A percentile compares a stretch with the other conserved stretches of the same genome.
Evolutionary conservation across 2,329 filamentous ascomycete genomes (phyloP).

Genomic region (Intubia oerlemansii): DNA sequence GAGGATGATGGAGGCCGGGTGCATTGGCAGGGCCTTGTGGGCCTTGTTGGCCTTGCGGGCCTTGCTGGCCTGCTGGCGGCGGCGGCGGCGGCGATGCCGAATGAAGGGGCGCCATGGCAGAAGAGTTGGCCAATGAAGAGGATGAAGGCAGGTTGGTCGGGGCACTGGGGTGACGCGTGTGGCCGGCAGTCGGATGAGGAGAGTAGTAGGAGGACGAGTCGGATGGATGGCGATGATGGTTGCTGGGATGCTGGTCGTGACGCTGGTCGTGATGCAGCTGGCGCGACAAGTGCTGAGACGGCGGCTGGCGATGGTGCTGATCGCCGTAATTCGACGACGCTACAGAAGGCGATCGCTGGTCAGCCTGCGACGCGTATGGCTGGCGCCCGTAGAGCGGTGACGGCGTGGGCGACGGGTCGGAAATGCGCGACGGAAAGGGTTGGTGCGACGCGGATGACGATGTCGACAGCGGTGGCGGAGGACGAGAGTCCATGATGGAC

Average conservation of each 20-base stretch:
- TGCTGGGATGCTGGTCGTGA: neutral
- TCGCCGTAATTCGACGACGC: slow-evolving; percentile 11
- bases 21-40: neutral
- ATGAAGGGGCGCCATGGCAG: slow-evolving; percentile 23
- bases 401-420: no score
- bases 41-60: no score
- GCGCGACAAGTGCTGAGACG: slow-evolving; percentile 4
- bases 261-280: slow-evolving; percentile 1
- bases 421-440: slow-evolving; percentile 14
- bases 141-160: slow-evolving; percentile 18
- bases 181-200: neutral
- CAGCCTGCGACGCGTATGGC: slow-evolving; percentile 10
- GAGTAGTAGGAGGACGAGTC: slow-evolving; percentile 19
- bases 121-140: slow-evolving; percentile 11
- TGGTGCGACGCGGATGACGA: slow-evolving; percentile 8
- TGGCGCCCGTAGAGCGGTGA: slow-evolving; percentile 13
- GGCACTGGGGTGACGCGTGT: slow-evolving; percentile 21
- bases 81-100: slow-evolving; percentile 8
- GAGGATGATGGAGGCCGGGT: slow-evolving; percentile 3
- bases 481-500: slow-evolving; percentile 15
- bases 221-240: slow-evolving; percentile 15
- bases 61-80: slow-evolving; percentile 1
- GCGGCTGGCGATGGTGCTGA: slow-evolving; percentile 7
- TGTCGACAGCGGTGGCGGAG: slow-evolving; percentile 4
- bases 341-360: slow-evolving; percentile 8